These are phyloP conservation scores for Firmiana major DNA, from an alignment of 345 rosid genomes.

Conservation along the genomic window DNA sequence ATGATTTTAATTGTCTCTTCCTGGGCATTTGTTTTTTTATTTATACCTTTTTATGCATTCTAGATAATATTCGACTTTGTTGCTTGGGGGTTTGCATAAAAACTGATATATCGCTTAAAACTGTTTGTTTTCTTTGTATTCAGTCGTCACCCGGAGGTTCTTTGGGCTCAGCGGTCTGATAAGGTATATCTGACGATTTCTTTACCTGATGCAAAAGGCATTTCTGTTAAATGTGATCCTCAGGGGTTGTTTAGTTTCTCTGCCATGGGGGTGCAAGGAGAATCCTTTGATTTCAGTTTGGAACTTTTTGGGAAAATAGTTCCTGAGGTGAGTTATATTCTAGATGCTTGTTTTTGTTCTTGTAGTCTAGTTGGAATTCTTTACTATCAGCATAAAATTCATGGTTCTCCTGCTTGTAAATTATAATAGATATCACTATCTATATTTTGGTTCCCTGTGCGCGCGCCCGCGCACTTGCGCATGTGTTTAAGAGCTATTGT, in stretches of 20 bases:
- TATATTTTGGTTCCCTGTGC: not conserved
- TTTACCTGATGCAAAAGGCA: slow-evolving; percentile 78
- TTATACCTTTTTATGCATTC: not conserved
- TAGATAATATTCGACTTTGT: not conserved
- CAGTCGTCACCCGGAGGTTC: slow-evolving; percentile 92
- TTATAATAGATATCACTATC: not conserved
- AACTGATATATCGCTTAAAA: not conserved
- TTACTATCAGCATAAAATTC: not conserved
- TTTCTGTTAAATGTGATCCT: slow-evolving; percentile 73
- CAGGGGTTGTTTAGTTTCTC: slow-evolving; percentile 74
- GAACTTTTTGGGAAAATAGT: slow-evolving; percentile 56
- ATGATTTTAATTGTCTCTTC: not conserved
- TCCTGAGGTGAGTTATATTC: slow-evolving; percentile 48
- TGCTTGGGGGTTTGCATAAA: not conserved
- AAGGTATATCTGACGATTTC: slow-evolving; percentile 74
- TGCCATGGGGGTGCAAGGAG: slow-evolving; percentile 69
- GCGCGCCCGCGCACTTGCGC: too few species aligned
- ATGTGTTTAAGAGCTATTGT: not conserved
- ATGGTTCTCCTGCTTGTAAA: not conserved
- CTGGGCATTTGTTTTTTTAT: not conserved
- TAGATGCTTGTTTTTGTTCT: not conserved
- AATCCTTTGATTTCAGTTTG: slow-evolving; percentile 59
- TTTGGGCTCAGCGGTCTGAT: slow-evolving; percentile 95
- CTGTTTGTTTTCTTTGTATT: slow-evolving; percentile 1
- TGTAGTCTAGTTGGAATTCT: not conserved